Percentiles rank a stretch among this genome's conserved stretches.
These are phyloP conservation scores for Bolboschoenus planiculmis DNA, from an alignment of 176 grass and related monocot genomes.

Conservation along the genomic window DNA sequence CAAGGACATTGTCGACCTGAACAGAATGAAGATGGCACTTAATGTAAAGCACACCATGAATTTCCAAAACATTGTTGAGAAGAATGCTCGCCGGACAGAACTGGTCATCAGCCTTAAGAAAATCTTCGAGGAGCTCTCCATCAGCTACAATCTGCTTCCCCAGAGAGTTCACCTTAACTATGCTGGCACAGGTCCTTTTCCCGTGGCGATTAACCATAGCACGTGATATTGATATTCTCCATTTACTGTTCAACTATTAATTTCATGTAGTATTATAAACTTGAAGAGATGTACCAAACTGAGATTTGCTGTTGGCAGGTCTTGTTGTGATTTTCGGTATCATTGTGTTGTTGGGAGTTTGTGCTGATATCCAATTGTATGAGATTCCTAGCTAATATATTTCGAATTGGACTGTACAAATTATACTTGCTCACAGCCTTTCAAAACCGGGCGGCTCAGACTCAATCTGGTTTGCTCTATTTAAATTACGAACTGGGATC, in stretches of 20 bases:
- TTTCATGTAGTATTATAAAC: neutral
- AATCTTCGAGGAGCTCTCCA: slow-evolving; percentile 74
- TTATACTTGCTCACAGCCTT: neutral
- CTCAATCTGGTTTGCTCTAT: neutral
- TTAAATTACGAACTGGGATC: neutral
- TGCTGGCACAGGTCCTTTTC: slow-evolving; percentile 32
- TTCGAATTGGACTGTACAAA: neutral
- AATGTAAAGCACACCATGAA: slow-evolving; percentile 81
- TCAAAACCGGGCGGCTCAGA: neutral
- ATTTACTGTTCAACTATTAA: neutral
- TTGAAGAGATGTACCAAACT: neutral
- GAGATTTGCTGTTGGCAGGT: neutral
- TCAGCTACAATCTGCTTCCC: slow-evolving; percentile 54
- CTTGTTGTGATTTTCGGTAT: neutral
- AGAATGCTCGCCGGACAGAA: slow-evolving; percentile 64
- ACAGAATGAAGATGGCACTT: slow-evolving; percentile 85
- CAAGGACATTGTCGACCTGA: slow-evolving; percentile 70
- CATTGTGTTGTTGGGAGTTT: neutral
- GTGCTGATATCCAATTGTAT: neutral
- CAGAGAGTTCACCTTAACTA: slow-evolving; percentile 72
- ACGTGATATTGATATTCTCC: slow-evolving; percentile 15
- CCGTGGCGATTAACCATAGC: slow-evolving; percentile 30
- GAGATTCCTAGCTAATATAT: neutral
- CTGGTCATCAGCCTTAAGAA: slow-evolving; percentile 80
- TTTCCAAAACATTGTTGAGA: slow-evolving; percentile 86